Evolutionary conservation across 805 yeast species (phyloP), one percentile per base, ranked within the genome.

Genomic region (Candida vaughaniae): DNA sequence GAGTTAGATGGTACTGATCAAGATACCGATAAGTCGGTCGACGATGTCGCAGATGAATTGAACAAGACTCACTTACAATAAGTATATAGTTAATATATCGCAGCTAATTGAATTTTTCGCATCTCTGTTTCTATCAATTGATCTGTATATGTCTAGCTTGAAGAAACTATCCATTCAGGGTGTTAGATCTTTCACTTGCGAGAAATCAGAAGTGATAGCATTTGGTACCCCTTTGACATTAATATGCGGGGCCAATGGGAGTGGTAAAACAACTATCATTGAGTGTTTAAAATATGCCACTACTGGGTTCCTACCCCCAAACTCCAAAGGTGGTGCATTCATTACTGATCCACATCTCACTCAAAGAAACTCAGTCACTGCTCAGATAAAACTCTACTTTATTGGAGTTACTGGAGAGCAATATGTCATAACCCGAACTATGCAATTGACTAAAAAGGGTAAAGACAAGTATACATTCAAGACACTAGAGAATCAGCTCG

Each of bases 241-340:
- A 32, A 91, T 93, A 36, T 95, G 95, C 19, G 99, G 99, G 0
- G 85, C 85, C 35, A 93, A 93, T 61, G 98, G 99, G 22, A 84
- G 95, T 19, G 99, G 99, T 8, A 91, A 93, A 57, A 93, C 98
- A 0, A 90, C 98, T 1, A 82, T 93, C 39, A 95, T 93, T 44
- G 99, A 93, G 60, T 89, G 97, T 56, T 69, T 93, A 42, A 78
- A 89, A 55, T 93, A 89, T 60, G 91, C 95, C 15, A 88, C 99
- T 8, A 91, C 99, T 0, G 98, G 98, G 7, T 93, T 85, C 53
- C 66, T 90, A 41, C 99, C 99, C 1, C 99, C 99, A 0, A 90
- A 91, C 53, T 80, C 90, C 29, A 89, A 86, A 56, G 95, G 95
- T 35, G 98, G 98, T 6, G 98, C 97, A 1, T 93, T 93, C 57